phyloP scores from a whole-genome alignment of 257 asterid species.

The Cynanchum wilfordii region DNA sequence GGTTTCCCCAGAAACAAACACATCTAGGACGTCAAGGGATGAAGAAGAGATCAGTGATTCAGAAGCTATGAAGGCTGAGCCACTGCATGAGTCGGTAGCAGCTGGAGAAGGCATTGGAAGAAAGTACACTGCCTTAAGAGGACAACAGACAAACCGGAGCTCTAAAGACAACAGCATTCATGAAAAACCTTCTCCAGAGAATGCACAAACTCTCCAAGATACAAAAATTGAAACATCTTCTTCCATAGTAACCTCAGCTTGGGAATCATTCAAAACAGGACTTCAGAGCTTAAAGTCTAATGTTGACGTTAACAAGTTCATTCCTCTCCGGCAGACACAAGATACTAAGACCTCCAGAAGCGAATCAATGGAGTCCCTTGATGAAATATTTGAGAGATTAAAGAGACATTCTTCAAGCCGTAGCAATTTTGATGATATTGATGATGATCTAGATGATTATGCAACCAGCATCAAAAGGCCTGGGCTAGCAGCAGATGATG shows the following conservation, averaged over 20 bases:
- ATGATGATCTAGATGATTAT: slow-evolving; percentile 25
- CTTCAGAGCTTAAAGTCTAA: slow-evolving; percentile 49
- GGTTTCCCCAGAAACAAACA: slow-evolving; percentile 34
- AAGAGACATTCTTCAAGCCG: slow-evolving; percentile 32
- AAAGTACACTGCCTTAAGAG: slow-evolving; percentile 28
- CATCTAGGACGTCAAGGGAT: slow-evolving; percentile 27
- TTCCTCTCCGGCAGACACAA: slow-evolving; percentile 40
- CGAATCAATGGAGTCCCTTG: slow-evolving; percentile 55
- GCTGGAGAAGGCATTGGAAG: slow-evolving; percentile 22
- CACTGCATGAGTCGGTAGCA: slow-evolving; percentile 14
- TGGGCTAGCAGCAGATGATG: slow-evolving; percentile 30
- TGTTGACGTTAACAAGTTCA: slow-evolving; percentile 46
- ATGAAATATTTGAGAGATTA: slow-evolving; percentile 56
- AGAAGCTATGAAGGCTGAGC: slow-evolving; percentile 19
- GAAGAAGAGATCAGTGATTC: slow-evolving; percentile 30
- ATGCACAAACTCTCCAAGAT: slow-evolving; percentile 18
- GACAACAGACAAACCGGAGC: slow-evolving; percentile 20
- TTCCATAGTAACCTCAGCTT: slow-evolving; percentile 38
- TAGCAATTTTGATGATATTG: slow-evolving; percentile 22
- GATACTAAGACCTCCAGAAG: slow-evolving; percentile 26
- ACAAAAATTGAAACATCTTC: slow-evolving; percentile 31
- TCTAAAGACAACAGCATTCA: slow-evolving; percentile 21
- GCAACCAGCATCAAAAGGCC: slow-evolving; percentile 20
- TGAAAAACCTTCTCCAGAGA: slow-evolving; percentile 11
- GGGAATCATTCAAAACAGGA: slow-evolving; percentile 60